These are phyloP conservation scores for Entrophospora sp. DNA, from an alignment of 192 early-diverging fungal species.

Conservation along the genomic window DNA sequence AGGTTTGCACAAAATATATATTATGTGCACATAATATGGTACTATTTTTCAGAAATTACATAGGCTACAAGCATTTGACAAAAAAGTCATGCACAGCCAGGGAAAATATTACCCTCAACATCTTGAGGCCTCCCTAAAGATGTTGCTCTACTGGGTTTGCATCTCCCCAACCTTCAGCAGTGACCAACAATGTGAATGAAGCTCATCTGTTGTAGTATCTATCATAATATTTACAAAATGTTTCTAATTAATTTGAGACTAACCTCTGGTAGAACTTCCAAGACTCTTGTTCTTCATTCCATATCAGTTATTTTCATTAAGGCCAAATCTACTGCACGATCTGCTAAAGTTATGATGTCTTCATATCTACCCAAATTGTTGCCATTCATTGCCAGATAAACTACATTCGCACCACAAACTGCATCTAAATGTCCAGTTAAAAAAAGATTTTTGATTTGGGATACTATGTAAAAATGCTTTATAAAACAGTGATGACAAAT, in stretches of 20 bases:
- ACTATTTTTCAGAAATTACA: background rate
- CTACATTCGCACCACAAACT: background rate
- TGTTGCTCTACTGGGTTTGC: constrained; percentile 24
- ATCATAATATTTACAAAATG: no score
- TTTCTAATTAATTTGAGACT: no score
- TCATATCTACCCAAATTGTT: background rate
- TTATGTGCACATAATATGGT: background rate
- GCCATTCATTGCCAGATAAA: background rate
- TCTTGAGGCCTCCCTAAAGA: constrained; percentile 25
- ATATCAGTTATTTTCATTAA: background rate
- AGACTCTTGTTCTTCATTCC: background rate
- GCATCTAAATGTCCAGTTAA: background rate
- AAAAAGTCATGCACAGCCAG: constrained; percentile 7
- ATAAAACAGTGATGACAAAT: no score
- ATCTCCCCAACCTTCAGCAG: constrained; percentile 3
- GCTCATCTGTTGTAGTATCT: no score
- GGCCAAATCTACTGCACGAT: background rate
- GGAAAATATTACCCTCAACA: constrained; percentile 23
- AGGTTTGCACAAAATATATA: background rate
- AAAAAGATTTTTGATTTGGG: background rate
- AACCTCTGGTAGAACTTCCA: background rate
- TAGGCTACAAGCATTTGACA: background rate
- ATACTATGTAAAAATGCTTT: no score
- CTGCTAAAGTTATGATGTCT: background rate
- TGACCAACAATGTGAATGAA: no score